A percentile compares a stretch with the other conserved stretches of the same genome.
phyloP scores from a whole-genome alignment of 352 stramenopile species.

The Hyaloperonospora brassicae region DNA sequence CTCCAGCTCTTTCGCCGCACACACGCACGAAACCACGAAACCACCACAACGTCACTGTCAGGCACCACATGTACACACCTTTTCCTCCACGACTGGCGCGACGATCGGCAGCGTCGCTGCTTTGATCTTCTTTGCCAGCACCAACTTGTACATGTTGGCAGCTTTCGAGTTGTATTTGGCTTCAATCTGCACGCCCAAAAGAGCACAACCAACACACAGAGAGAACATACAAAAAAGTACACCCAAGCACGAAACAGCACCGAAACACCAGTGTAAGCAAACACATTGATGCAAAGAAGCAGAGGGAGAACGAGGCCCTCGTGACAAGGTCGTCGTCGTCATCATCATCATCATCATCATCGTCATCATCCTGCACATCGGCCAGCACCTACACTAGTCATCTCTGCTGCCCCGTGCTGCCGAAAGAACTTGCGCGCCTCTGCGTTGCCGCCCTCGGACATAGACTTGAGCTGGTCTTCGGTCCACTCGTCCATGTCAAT shows the following conservation, averaged over 20 bases:
- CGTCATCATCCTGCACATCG: neutral
- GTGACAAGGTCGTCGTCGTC: too few species aligned
- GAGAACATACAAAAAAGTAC: neutral
- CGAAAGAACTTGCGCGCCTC: slow-evolving; percentile 93
- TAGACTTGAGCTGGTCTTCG: slow-evolving; percentile 88
- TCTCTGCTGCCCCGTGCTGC: slow-evolving; percentile 79
- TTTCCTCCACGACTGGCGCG: slow-evolving; percentile 24
- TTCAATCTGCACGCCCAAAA: slow-evolving; percentile 53
- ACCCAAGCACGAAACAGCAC: too few species aligned
- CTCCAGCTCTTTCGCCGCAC: too few species aligned
- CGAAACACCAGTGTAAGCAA: too few species aligned
- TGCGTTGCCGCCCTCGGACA: slow-evolving; percentile 90
- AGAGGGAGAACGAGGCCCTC: too few species aligned
- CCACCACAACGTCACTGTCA: too few species aligned
- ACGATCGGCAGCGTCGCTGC: slow-evolving; percentile 54
- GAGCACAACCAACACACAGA: neutral
- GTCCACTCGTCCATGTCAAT: slow-evolving; percentile 96
- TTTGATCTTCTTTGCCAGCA: slow-evolving; percentile 80
- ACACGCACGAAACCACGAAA: too few species aligned
- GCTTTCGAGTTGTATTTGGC: slow-evolving; percentile 89
- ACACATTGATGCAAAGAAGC: too few species aligned
- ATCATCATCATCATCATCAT: too few species aligned
- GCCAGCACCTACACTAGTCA: slow-evolving; percentile 61
- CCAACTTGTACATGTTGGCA: slow-evolving; percentile 82
- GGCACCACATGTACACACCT: too few species aligned